Evolutionary conservation across 495 filamentous ascomycete genomes (phyloP).

Genomic region (Aspergillus panamensis): DNA sequence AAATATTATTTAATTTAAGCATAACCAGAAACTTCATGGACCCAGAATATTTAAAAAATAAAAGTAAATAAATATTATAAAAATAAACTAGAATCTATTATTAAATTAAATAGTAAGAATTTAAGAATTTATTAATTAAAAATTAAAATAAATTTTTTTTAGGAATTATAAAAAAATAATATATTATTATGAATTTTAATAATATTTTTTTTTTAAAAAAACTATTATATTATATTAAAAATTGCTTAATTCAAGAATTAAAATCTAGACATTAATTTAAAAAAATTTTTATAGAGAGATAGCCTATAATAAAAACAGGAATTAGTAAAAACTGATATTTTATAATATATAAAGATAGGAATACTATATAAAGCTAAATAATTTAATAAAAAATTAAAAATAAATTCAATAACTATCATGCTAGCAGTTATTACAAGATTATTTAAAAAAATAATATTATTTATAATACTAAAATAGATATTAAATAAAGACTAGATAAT

Average conservation of each 20-base stretch:
- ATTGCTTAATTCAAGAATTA: neutral
- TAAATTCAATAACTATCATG: neutral
- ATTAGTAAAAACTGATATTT: neutral
- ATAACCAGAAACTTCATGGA: too few relatives aligned
- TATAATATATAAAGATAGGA: neutral
- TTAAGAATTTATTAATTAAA: neutral
- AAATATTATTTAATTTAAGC: too few relatives aligned
- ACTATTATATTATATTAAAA: neutral
- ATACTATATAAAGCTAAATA: neutral
- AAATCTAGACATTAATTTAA: neutral
- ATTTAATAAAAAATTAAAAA: neutral
- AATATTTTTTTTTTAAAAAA: neutral
- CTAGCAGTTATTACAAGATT: too few relatives aligned
- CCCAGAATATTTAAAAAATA: too few relatives aligned
- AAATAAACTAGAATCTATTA: too few relatives aligned
- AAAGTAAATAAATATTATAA: too few relatives aligned
- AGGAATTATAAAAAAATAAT: neutral
- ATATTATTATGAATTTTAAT: neutral
- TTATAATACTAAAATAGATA: too few relatives aligned
- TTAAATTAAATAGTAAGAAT: too few relatives aligned
- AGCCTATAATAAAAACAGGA: neutral
- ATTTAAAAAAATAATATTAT: too few relatives aligned
- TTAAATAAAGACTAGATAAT: too few relatives aligned
- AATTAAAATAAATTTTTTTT: neutral
- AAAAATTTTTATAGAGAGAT: neutral